Evolutionary conservation across 768 basidiomycete species (phyloP).

Genomic region (Termitomyces sp.): DNA sequence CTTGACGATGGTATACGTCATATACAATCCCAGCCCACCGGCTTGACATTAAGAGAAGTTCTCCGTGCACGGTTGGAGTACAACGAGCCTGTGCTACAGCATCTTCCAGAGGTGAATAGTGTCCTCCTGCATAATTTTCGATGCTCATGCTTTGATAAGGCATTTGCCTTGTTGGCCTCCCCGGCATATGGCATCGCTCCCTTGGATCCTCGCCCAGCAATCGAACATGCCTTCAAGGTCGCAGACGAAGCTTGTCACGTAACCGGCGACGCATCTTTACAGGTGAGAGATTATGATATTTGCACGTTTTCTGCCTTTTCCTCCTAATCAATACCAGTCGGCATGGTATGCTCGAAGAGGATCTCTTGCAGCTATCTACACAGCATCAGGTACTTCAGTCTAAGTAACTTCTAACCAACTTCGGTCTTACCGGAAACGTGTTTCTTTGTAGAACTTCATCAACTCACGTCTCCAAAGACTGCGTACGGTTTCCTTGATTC

Average conservation of each 20-base stretch:
- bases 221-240: constrained; percentile 55
- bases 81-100: constrained; percentile 61
- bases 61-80: constrained; percentile 51
- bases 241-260: constrained; percentile 70
- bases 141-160: constrained; percentile 35
- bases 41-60: constrained; percentile 40
- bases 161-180: constrained; percentile 63
- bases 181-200: constrained; percentile 42
- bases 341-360: constrained; percentile 71
- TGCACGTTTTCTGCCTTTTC: background rate
- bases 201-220: constrained; percentile 53
- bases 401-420: background rate
- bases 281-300: constrained; percentile 34
- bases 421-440: background rate
- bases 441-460: constrained; percentile 59
- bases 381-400: constrained; percentile 51
- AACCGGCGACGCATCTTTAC: constrained; percentile 46
- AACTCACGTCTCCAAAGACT: constrained; percentile 70
- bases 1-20: constrained; percentile 53
- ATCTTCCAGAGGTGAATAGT: constrained; percentile 60
- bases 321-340: constrained; percentile 33
- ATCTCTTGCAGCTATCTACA: constrained; percentile 62
- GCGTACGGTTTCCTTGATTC: constrained; percentile 60
- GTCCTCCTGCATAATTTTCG: background rate
- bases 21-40: constrained; percentile 33